phyloP scores from a whole-genome alignment of 805 yeast species.

The Myxozyma mucilagina region DNA sequence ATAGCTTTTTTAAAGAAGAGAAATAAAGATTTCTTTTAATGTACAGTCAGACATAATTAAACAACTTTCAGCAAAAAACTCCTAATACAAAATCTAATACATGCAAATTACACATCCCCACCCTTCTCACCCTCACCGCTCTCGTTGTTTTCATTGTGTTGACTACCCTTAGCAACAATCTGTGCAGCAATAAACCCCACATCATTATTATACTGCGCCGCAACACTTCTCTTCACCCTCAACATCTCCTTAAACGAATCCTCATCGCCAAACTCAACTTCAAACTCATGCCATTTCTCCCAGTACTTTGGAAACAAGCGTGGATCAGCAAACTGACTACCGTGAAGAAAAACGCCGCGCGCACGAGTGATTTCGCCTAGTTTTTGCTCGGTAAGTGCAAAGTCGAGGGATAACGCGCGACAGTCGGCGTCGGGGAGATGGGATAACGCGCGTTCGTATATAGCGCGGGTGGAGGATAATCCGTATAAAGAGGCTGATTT shows the following conservation, averaged over 20 bases:
- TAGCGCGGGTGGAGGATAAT: conserved; percentile 46
- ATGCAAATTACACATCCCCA: background rate
- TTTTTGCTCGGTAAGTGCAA: conserved; percentile 57
- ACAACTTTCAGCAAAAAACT: too few relatives aligned
- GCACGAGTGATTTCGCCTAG: conserved; percentile 59
- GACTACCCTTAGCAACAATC: conserved; percentile 18
- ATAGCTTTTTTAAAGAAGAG: too few relatives aligned
- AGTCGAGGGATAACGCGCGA: conserved; percentile 51
- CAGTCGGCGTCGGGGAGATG: conserved; percentile 48
- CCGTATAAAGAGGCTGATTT: conserved; percentile 48
- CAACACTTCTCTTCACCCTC: conserved; percentile 53
- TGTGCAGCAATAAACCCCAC: conserved; percentile 35
- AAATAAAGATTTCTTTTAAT: too few relatives aligned
- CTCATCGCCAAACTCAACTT: conserved; percentile 68
- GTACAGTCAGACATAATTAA: too few relatives aligned
- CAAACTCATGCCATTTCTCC: conserved; percentile 75
- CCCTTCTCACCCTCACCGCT: background rate
- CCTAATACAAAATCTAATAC: too few relatives aligned
- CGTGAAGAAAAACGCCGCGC: conserved; percentile 60
- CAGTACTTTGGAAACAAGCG: conserved; percentile 47
- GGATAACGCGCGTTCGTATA: conserved; percentile 56
- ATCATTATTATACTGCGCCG: conserved; percentile 37
- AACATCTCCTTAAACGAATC: conserved; percentile 73
- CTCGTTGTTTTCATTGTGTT: background rate
- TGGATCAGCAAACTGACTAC: conserved; percentile 48